Percentiles rank a stretch among this genome's conserved stretches.
Evolutionary conservation across 2,329 filamentous ascomycete genomes (phyloP).

Genomic region (Bipolaris victoriae): DNA sequence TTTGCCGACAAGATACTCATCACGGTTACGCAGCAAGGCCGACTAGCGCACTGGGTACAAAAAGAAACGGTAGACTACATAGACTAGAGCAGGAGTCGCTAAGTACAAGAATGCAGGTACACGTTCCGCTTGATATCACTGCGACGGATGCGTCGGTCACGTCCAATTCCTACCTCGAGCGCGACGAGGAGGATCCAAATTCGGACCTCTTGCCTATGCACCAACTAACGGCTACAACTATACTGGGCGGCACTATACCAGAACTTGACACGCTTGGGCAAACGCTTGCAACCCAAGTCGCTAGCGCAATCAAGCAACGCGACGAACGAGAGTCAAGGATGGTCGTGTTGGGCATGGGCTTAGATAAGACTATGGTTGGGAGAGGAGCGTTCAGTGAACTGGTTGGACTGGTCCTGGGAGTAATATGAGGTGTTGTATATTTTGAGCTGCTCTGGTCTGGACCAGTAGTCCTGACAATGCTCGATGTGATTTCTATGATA

Average conservation of each 20-base stretch:
- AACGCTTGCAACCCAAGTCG: conserved; percentile 87
- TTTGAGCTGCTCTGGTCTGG: not conserved
- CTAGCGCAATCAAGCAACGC: conserved; percentile 75
- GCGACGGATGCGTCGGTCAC: conserved; percentile 68
- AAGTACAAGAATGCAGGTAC: conserved; percentile 62
- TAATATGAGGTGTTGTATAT: conserved; percentile 32
- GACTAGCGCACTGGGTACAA: conserved; percentile 87
- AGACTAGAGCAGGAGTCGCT: not conserved
- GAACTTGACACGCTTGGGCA: conserved; percentile 85
- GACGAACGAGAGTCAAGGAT: conserved; percentile 67
- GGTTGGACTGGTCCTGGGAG: conserved; percentile 51
- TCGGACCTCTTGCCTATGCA: conserved; percentile 72
- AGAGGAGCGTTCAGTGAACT: conserved; percentile 53
- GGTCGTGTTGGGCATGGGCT: conserved; percentile 64
- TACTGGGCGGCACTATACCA: conserved; percentile 81
- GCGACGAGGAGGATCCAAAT: conserved; percentile 50
- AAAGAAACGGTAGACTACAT: conserved; percentile 2
- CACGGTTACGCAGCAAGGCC: conserved; percentile 84
- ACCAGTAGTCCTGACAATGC: conserved; percentile 1
- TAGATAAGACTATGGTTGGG: conserved; percentile 60
- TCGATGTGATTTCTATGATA: conserved; percentile 2
- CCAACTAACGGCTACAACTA: conserved; percentile 82
- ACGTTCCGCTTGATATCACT: conserved; percentile 76
- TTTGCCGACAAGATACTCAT: conserved; percentile 93
- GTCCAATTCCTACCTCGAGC: conserved; percentile 51